phyloP scores from a whole-genome alignment of 2,329 filamentous ascomycete species.

The Paecilomyces sp. region DNA sequence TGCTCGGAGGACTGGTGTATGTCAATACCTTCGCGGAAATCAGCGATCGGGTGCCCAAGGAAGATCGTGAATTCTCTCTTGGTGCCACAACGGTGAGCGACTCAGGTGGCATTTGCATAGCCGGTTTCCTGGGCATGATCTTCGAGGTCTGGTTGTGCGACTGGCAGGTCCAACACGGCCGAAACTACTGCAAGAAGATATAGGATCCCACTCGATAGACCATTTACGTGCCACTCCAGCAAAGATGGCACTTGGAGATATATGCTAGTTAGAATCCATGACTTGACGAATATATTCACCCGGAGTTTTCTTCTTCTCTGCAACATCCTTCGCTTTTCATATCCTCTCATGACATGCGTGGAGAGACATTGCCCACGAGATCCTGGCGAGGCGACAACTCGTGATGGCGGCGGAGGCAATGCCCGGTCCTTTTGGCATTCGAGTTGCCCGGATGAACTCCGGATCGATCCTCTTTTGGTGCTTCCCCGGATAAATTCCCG shows the following conservation, averaged over 20 bases:
- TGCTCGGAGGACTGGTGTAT: constrained; percentile 86
- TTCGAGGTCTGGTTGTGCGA: constrained; percentile 76
- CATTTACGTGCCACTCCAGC: background rate
- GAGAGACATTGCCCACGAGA: background rate
- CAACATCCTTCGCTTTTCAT: background rate
- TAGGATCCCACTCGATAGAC: constrained; percentile 12
- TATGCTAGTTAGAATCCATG: background rate
- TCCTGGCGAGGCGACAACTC: background rate
- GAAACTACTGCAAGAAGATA: constrained; percentile 60
- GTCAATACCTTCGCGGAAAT: constrained; percentile 96
- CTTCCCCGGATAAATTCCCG: background rate
- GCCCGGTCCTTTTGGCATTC: background rate
- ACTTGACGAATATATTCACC: background rate
- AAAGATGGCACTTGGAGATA: background rate
- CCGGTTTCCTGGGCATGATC: constrained; percentile 73
- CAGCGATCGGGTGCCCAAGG: constrained; percentile 67
- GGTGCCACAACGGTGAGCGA: constrained; percentile 89
- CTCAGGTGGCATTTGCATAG: constrained; percentile 81
- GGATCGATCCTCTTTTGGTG: background rate
- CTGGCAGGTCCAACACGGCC: constrained; percentile 75
- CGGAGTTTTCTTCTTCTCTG: background rate
- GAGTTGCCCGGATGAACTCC: background rate
- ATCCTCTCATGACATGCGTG: background rate
- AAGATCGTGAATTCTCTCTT: constrained; percentile 84
- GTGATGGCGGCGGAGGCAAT: background rate